Percentiles rank a stretch among this genome's conserved stretches.
These are phyloP conservation scores for Pogostemon cablin DNA, from an alignment of 257 asterid genomes.

Conservation along the genomic window DNA sequence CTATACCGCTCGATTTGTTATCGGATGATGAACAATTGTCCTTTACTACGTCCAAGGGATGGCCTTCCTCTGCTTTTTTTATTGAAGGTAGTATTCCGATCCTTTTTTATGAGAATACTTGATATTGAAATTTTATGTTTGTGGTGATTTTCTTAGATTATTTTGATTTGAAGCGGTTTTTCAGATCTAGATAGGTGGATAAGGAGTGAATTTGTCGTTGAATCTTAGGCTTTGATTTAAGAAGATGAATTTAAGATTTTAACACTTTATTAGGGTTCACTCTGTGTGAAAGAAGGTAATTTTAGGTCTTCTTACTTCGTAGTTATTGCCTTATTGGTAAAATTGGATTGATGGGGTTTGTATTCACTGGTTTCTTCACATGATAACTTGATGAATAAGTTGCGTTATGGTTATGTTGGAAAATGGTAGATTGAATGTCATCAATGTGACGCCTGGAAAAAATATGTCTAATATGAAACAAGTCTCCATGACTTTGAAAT, in stretches of 20 bases:
- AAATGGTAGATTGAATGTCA: conserved; percentile 9
- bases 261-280: not conserved
- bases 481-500: conserved; percentile 11
- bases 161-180: not conserved
- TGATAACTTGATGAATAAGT: not conserved
- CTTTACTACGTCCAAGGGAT: conserved; percentile 41
- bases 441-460: conserved; percentile 2
- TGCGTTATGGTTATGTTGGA: not conserved
- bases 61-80: conserved; percentile 56
- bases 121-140: not conserved
- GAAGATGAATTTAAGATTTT: not conserved
- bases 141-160: conserved; percentile 15
- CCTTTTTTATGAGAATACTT: not conserved
- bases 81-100: conserved; percentile 39
- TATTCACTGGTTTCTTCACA: not conserved
- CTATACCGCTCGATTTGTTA: conserved; percentile 24
- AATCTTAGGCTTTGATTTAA: not conserved
- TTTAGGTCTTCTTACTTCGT: not conserved
- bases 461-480: not conserved
- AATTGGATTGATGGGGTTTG: not conserved
- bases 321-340: not conserved
- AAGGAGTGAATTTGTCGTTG: conserved; percentile 3
- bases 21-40: conserved; percentile 50
- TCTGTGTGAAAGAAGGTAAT: not conserved
- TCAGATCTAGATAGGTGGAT: conserved; percentile 30